A percentile compares a stretch with the other conserved stretches of the same genome.
Conservation (phyloP, 2,329 filamentous ascomycete genomes). For the Penicillium sp. region DNA sequence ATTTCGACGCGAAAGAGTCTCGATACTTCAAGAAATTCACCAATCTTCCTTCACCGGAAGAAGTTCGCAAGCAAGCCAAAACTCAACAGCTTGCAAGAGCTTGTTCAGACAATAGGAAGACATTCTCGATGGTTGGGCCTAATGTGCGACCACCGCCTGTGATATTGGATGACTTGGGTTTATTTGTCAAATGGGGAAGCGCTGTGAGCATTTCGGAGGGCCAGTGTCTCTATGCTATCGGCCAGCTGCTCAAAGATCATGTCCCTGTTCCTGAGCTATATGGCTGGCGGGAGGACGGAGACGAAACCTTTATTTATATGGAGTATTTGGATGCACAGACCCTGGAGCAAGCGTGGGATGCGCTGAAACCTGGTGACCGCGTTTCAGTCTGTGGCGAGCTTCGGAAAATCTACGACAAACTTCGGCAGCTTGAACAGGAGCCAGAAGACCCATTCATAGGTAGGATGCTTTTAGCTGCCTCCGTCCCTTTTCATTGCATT, state of each 20-base stretch:
- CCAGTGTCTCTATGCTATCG: slow-evolving; percentile 31
- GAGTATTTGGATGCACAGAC: slow-evolving; percentile 29
- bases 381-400: slow-evolving; percentile 19
- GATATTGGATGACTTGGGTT: slow-evolving; percentile 28
- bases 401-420: slow-evolving; percentile 15
- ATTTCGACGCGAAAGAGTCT: no score
- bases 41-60: slow-evolving; percentile 20
- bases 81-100: slow-evolving; percentile 16
- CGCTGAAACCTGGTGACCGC: slow-evolving; percentile 15
- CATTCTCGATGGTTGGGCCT: slow-evolving; percentile 1
- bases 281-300: slow-evolving; percentile 30
- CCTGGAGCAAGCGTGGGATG: slow-evolving; percentile 28
- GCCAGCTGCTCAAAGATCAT: slow-evolving; percentile 16
- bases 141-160: slow-evolving; percentile 23
- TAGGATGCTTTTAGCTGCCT: slow-evolving; percentile 10
- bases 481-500: background rate
- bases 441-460: slow-evolving; percentile 28
- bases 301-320: slow-evolving; percentile 35
- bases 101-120: slow-evolving; percentile 13
- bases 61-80: slow-evolving; percentile 15
- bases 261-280: slow-evolving; percentile 40
- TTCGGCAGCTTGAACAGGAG: slow-evolving; percentile 28
- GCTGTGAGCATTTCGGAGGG: slow-evolving; percentile 28
- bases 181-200: slow-evolving; percentile 37
- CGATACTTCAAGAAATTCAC: slow-evolving; percentile 22